A percentile compares a stretch with the other conserved stretches of the same genome.
phyloP scores from a whole-genome alignment of 768 basidiomycete genomes.

The Cystofilobasidium capitatum region DNA sequence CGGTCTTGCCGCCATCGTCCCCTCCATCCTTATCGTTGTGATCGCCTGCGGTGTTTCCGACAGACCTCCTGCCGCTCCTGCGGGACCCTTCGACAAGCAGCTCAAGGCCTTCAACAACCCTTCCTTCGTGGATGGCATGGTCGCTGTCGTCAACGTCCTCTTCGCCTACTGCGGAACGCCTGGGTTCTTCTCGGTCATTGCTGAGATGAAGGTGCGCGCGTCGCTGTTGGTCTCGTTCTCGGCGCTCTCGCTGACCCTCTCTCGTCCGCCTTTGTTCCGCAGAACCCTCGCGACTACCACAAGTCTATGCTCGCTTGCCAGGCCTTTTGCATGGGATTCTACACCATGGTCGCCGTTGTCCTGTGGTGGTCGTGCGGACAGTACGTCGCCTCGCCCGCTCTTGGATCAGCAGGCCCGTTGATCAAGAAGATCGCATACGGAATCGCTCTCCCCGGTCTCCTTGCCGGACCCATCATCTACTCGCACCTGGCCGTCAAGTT shows the following conservation, averaged over 20 bases:
- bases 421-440: slow-evolving; percentile 33
- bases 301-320: slow-evolving; percentile 19
- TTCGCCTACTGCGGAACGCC: slow-evolving; percentile 35
- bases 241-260: slow-evolving; percentile 27
- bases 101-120: slow-evolving; percentile 30
- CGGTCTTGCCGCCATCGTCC: slow-evolving; percentile 29
- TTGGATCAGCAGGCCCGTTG: slow-evolving; percentile 34
- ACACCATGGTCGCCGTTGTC: slow-evolving; percentile 23
- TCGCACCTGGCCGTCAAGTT: slow-evolving; percentile 29
- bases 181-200: slow-evolving; percentile 31
- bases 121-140: slow-evolving; percentile 35
- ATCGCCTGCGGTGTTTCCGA: slow-evolving; percentile 26
- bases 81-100: slow-evolving; percentile 30
- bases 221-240: too few species aligned
- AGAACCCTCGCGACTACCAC: slow-evolving; percentile 29
- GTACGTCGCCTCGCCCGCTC: slow-evolving; percentile 33
- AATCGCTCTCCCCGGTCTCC: slow-evolving; percentile 31
- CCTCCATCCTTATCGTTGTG: slow-evolving; percentile 22
- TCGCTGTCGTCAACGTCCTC: slow-evolving; percentile 36
- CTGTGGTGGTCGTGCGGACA: slow-evolving; percentile 28
- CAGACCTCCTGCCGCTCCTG: slow-evolving; percentile 33
- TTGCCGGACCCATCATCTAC: slow-evolving; percentile 28
- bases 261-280: slow-evolving; percentile 29
- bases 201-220: slow-evolving; percentile 41
- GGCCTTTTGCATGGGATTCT: slow-evolving; percentile 23